These are phyloP conservation scores for Salisapilia sapeloensis DNA, from an alignment of 352 stramenopile genomes.

Conservation along the genomic window DNA sequence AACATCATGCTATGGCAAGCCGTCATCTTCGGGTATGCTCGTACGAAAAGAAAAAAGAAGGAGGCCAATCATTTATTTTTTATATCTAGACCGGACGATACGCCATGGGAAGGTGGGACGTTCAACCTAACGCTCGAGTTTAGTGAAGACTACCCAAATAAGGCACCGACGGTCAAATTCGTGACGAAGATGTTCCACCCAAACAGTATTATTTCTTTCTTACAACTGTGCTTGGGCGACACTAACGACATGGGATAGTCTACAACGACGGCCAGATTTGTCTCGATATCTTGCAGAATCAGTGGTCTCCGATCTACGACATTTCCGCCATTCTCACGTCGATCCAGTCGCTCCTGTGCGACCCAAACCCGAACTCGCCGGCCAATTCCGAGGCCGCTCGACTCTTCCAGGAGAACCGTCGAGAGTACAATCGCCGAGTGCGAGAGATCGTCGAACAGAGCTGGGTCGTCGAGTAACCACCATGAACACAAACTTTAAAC, in stretches of 20 bases:
- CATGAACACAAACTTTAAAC: background rate
- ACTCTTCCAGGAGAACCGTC: slow-evolving; percentile 97
- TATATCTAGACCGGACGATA: slow-evolving; percentile 95
- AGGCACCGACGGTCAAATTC: slow-evolving; percentile 95
- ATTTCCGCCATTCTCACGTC: slow-evolving; percentile 98
- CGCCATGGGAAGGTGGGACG: slow-evolving; percentile 96
- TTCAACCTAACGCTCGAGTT: slow-evolving; percentile 98
- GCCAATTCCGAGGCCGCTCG: slow-evolving; percentile 96
- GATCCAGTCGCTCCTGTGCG: slow-evolving; percentile 98
- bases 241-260: slow-evolving; percentile 17
- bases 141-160: slow-evolving; percentile 99
- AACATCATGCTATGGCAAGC: slow-evolving; percentile 97
- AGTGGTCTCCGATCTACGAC: slow-evolving; percentile 99
- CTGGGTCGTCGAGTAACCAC: slow-evolving; percentile 78
- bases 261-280: slow-evolving; percentile 88
- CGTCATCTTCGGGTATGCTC: slow-evolving; percentile 80
- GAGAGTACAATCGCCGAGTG: slow-evolving; percentile 98
- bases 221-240: background rate
- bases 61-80: too few relatives aligned
- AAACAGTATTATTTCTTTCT: slow-evolving; percentile 73
- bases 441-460: slow-evolving; percentile 98
- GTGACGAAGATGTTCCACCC: slow-evolving; percentile 99
- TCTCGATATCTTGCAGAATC: slow-evolving; percentile 99
- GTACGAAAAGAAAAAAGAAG: too few relatives aligned
- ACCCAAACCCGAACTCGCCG: slow-evolving; percentile 98